Percentiles rank a stretch among this genome's conserved stretches.
phyloP scores from a whole-genome alignment of 768 basidiomycete genomes.

The Pholiota conissans region DNA sequence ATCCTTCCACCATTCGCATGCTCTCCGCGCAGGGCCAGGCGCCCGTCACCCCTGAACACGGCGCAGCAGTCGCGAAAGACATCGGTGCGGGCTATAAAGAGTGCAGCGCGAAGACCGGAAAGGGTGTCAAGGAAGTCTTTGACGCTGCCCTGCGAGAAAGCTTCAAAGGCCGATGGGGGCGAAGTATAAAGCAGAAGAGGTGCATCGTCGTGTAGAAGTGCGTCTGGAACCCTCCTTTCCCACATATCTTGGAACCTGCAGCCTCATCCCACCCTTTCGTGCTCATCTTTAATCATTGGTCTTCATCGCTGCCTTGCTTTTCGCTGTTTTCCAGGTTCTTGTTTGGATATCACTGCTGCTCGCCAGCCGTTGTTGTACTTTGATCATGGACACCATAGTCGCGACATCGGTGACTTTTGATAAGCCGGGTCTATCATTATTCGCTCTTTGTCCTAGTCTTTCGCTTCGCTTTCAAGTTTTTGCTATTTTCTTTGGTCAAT shows the following conservation, averaged over 20 bases:
- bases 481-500: background rate
- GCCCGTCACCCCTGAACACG: conserved; percentile 83
- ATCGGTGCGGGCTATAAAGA: conserved; percentile 94
- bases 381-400: conserved; percentile 7
- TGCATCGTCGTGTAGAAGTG: conserved; percentile 60
- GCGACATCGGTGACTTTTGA: background rate
- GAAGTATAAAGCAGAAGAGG: conserved; percentile 65
- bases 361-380: conserved; percentile 22
- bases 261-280: background rate
- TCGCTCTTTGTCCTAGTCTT: background rate
- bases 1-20: conserved; percentile 85
- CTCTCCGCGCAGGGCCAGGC: conserved; percentile 84
- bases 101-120: conserved; percentile 92
- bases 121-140: conserved; percentile 91
- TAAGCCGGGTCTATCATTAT: conserved; percentile 6
- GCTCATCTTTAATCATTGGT: background rate
- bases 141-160: conserved; percentile 86
- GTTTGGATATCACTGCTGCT: conserved; percentile 14
- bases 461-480: background rate
- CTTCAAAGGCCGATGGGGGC: conserved; percentile 77
- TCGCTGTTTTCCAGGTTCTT: conserved; percentile 6
- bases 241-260: background rate
- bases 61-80: conserved; percentile 81
- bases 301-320: conserved; percentile 6
- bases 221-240: background rate